Evolutionary conservation across 75 land plant species (phyloP), one percentile per base, ranked within the genome.

Genomic region (Sequoia sempervirens): DNA sequence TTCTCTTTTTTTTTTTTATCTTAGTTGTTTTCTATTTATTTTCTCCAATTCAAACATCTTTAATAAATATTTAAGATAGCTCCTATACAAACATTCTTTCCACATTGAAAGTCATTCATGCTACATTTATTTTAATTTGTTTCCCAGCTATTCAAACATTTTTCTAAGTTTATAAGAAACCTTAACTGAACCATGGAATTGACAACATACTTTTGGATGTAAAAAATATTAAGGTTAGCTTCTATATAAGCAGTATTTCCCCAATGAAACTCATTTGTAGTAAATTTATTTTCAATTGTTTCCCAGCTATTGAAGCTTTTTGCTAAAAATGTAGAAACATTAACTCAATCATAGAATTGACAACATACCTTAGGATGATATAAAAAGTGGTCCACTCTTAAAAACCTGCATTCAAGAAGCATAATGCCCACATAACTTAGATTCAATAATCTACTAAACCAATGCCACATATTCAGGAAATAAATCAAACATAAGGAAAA

Each of bases 351-450:
- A 75, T 20, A 40, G 38, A 43, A 75, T 18, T 75, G 43, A 75
- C 54, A 40, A 61, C 85, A 83, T 66, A 95, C 96, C 96, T 90
- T 95, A 93, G 0, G 96, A 95, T 52, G 96, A 95, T 69, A 95
- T 95, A 81, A 88, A 91, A 13, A 95, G 91, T 1, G 93, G 95
- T 17, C 96, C 96, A 83, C 96, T 93, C 86, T 95, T 95, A 83
- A 90, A 95, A 37, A 95, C 93, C 95, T 94, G 90, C 70, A 75
- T 40, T n/a, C 40, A 82, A 85, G 6, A 68, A 61, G 13, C 17
- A 45, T 66, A 41, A 5, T 47, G 30, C 82, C 82, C 30, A 20
- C 46, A 30, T 47, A 47, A 50, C 17, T 80, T 17, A 46, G 18
- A 80, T 12, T 30, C 18, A 80, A 32, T 26, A 46, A 28, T 46